These are phyloP conservation scores for Syzygium oleosum DNA, from an alignment of 345 rosid genomes.

Conservation along the genomic window DNA sequence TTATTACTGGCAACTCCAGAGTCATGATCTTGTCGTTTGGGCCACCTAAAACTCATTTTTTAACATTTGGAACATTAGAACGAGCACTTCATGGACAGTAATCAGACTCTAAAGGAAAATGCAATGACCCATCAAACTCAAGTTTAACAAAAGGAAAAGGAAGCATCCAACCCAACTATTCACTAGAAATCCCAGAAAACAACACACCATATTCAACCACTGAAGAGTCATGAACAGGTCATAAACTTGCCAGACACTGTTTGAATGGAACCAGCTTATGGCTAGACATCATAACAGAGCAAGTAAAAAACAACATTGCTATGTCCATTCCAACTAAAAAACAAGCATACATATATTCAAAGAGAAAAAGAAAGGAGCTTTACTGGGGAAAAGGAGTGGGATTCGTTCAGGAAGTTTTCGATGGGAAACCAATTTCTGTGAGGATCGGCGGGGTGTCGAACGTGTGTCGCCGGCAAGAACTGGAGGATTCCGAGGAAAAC, in stretches of 20 bases:
- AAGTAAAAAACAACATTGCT: background rate
- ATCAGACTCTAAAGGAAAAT: background rate
- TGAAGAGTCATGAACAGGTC: background rate
- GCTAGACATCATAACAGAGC: background rate
- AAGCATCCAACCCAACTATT: background rate
- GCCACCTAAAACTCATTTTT: background rate
- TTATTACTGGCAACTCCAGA: background rate
- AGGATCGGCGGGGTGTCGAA: constrained; percentile 28
- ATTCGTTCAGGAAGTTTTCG: background rate
- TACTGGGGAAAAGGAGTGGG: constrained; percentile 7
- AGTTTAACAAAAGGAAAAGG: background rate
- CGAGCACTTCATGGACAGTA: background rate
- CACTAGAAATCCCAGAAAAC: background rate
- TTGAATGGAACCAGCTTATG: background rate
- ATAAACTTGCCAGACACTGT: background rate
- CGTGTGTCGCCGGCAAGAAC: constrained; percentile 33
- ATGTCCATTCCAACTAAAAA: background rate
- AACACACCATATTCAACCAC: background rate
- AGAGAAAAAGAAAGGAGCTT: background rate
- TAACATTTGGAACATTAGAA: background rate
- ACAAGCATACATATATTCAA: background rate
- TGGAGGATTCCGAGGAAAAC: constrained; percentile 19
- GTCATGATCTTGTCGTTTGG: background rate
- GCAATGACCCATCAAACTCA: background rate
- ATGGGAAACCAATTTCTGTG: constrained; percentile 25